A percentile compares a stretch with the other conserved stretches of the same genome.
These are phyloP conservation scores for Aspergillus pseudotamarii DNA, from an alignment of 2,329 filamentous ascomycete genomes.

Conservation along the genomic window DNA sequence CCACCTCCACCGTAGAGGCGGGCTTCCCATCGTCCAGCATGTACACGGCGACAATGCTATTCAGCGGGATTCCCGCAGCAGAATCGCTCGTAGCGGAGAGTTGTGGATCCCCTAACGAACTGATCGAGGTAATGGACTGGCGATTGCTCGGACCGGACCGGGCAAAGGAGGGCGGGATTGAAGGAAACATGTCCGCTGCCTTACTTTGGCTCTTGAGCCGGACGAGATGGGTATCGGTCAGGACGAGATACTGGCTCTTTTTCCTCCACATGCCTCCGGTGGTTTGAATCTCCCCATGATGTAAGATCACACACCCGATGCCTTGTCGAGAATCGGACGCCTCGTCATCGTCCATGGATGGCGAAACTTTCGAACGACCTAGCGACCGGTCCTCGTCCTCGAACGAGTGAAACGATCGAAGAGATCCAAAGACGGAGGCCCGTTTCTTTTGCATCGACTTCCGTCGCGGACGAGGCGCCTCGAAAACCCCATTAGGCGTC, in stretches of 20 bases:
- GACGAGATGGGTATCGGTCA: constrained; percentile 69
- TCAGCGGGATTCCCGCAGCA: constrained; percentile 59
- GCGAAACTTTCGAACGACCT: constrained; percentile 53
- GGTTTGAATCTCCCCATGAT: constrained; percentile 71
- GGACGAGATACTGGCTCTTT: constrained; percentile 71
- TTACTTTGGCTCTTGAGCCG: constrained; percentile 70
- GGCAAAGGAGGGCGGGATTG: constrained; percentile 46
- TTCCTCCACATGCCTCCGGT: constrained; percentile 71
- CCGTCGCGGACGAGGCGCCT: constrained; percentile 40
- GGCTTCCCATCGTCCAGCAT: constrained; percentile 68
- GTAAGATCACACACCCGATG: constrained; percentile 56
- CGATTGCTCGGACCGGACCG: constrained; percentile 49
- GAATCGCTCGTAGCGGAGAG: constrained; percentile 59
- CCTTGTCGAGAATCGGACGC: constrained; percentile 35
- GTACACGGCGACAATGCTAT: constrained; percentile 69
- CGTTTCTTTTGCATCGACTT: constrained; percentile 51
- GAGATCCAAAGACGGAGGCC: constrained; percentile 62
- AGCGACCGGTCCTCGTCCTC: constrained; percentile 57
- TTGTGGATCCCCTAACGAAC: constrained; percentile 64
- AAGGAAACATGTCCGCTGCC: constrained; percentile 65
- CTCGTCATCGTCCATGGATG: constrained; percentile 52
- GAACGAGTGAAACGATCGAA: constrained; percentile 55
- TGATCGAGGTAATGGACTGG: constrained; percentile 62
- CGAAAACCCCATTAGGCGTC: constrained; percentile 27
- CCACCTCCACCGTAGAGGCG: constrained; percentile 68